Conservation (phyloP, 2,329 filamentous ascomycete genomes). For the Epichloe hybrida region DNA sequence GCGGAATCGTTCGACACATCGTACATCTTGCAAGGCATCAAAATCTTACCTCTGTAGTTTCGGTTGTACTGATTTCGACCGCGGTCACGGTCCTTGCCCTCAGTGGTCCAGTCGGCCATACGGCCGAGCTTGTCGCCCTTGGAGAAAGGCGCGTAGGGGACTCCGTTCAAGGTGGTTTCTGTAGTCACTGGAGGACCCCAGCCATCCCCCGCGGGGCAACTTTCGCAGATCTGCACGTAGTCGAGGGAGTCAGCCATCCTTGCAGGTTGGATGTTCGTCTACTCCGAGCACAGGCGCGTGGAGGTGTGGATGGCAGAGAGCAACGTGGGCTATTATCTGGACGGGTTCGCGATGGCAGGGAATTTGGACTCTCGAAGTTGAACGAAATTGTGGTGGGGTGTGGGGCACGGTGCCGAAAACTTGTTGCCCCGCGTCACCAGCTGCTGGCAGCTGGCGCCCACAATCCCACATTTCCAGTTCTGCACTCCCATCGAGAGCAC, state of each 20-base stretch:
- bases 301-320: neutral
- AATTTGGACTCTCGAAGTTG: slow-evolving; percentile 20
- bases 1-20: neutral
- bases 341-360: slow-evolving; percentile 13
- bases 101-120: slow-evolving; percentile 96
- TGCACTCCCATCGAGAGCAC: neutral
- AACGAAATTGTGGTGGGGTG: slow-evolving; percentile 31
- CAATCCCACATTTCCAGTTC: slow-evolving; percentile 4
- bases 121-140: slow-evolving; percentile 97
- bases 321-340: neutral
- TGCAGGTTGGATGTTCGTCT: slow-evolving; percentile 4
- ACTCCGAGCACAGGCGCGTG: neutral
- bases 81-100: slow-evolving; percentile 72
- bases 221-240: slow-evolving; percentile 51
- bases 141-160: slow-evolving; percentile 94
- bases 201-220: slow-evolving; percentile 62
- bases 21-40: too few species aligned
- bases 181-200: slow-evolving; percentile 78
- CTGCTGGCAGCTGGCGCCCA: neutral
- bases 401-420: slow-evolving; percentile 18
- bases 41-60: slow-evolving; percentile 68
- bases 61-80: slow-evolving; percentile 81
- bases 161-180: slow-evolving; percentile 84
- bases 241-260: slow-evolving; percentile 42
- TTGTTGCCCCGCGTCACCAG: slow-evolving; percentile 15